Evolutionary conservation across 2,329 filamentous ascomycete species (phyloP).

Genomic region (Alternaria gansuensis): DNA sequence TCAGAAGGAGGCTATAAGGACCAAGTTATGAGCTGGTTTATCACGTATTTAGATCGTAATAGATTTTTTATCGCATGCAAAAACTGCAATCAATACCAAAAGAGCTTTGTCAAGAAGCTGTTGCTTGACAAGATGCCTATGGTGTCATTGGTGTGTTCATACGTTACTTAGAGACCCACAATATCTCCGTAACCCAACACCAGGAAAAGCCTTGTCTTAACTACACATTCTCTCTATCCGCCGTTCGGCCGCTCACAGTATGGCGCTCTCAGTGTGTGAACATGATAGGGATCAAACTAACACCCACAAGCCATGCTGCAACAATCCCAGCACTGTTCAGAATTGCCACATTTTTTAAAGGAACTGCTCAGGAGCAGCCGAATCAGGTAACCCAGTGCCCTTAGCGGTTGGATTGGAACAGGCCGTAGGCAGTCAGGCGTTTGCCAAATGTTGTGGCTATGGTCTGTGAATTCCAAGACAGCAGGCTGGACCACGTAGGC

Average conservation of each 20-base stretch:
- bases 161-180: neutral
- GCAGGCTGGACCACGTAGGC: neutral
- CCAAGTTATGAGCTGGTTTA: conserved; percentile 33
- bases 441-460: neutral
- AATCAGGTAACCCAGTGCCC: too few species aligned
- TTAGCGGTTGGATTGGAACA: too few species aligned
- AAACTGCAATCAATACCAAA: neutral
- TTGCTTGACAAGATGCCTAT: neutral
- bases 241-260: conserved; percentile 33
- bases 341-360: conserved; percentile 47
- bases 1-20: conserved; percentile 43
- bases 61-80: neutral
- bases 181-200: neutral
- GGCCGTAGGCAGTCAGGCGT: neutral
- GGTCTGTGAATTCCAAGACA: neutral
- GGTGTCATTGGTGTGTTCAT: neutral
- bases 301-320: conserved; percentile 44
- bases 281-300: conserved; percentile 35
- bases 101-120: neutral
- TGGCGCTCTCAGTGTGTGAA: conserved; percentile 41
- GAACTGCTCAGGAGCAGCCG: too few species aligned
- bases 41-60: neutral
- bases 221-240: conserved; percentile 28
- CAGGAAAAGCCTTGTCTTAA: neutral
- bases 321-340: conserved; percentile 51